These are phyloP conservation scores for Fusarium succisae DNA, from an alignment of 2,329 filamentous ascomycete species.

Conservation along the genomic window DNA sequence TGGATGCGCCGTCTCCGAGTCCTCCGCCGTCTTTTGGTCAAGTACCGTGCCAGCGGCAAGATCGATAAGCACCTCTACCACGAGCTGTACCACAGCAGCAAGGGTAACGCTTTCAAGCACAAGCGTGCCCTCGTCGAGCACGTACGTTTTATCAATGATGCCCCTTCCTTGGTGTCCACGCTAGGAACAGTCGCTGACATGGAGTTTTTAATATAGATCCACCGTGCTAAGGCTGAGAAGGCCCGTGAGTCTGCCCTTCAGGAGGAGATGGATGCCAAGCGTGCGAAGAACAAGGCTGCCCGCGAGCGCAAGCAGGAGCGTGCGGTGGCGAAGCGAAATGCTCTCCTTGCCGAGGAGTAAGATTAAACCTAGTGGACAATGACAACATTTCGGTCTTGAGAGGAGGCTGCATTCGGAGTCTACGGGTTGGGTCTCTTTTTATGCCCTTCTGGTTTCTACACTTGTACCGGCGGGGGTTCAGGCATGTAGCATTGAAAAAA, in stretches of 20 bases:
- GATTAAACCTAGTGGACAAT: slow-evolving; percentile 60
- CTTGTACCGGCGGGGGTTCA: slow-evolving; percentile 61
- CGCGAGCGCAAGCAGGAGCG: slow-evolving; percentile 98
- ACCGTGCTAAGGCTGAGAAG: slow-evolving; percentile 99
- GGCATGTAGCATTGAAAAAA: slow-evolving; percentile 68
- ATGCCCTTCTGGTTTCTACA: slow-evolving; percentile 58
- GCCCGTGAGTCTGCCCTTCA: slow-evolving; percentile 93
- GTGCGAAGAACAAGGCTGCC: slow-evolving; percentile 99
- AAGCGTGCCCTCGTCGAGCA: slow-evolving; percentile 99
- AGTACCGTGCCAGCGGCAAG: slow-evolving; percentile 99
- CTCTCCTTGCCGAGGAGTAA: slow-evolving; percentile 75
- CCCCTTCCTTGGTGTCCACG: neutral
- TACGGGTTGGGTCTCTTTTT: slow-evolving; percentile 66
- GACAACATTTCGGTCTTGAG: slow-evolving; percentile 58
- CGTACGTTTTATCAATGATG: slow-evolving; percentile 71
- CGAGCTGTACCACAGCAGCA: slow-evolving; percentile 99
- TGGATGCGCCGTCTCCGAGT: slow-evolving; percentile 99
- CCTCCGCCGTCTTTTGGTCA: slow-evolving; percentile 98
- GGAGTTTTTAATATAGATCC: slow-evolving; percentile 72
- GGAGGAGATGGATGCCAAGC: slow-evolving; percentile 99
- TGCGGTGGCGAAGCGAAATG: slow-evolving; percentile 88
- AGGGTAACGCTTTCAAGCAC: slow-evolving; percentile 99
- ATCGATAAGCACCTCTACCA: slow-evolving; percentile 99
- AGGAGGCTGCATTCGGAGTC: slow-evolving; percentile 69
- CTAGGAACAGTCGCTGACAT: slow-evolving; percentile 27